Evolutionary conservation across 2,329 filamentous ascomycete genomes (phyloP), one percentile per base, ranked within the genome.

Genomic region (Tolypocladium sp.): DNA sequence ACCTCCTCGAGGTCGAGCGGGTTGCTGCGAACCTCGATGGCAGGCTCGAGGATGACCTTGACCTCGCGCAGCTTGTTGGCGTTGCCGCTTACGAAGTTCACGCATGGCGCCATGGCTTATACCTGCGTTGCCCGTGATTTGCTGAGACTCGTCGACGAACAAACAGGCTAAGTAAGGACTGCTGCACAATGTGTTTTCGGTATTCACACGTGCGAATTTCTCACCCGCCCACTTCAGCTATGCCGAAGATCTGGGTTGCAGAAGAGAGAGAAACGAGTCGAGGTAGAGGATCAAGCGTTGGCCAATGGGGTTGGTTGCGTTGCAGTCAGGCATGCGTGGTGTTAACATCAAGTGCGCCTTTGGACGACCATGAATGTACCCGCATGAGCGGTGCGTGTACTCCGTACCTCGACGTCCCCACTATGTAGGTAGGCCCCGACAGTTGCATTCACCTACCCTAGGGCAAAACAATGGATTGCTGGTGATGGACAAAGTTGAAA

Each of bases 71-170:
- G 82, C 78, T 99, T 99, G 79, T 96, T 95, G 69, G 88, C 86
- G 76, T 99, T 99, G 74, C 93, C 90, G 2, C 93, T 97, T 71
- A 99, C 96, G 79, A 99, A 99, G 76, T 95, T 92, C 64, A 99
- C 74, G 7, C 72, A 68, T 4, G 71, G 70, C 55, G 76, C 72
- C 77, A 82, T 82, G 40, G 7, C 44, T 38, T 38, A 33, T 8
- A 25, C 59, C 53, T 17, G 40, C 10, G 3, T 25, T 46, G 42
- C n/a, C 5, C 8, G 12, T 6, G 7, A 13, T 13, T 9, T 33
- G 46, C 6, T 10, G 7, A 51, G 27, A 10, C 25, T 35, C 17
- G 49, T n/a, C 15, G 30, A n/a, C 46, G 9, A 27, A 38, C 37
- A 38, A 15, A 13, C 4, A 12, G n/a, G n/a, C n/a, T n/a, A n/a